Evolutionary conservation across 2,329 filamentous ascomycete species (phyloP).

Genomic region (Alternaria panax): DNA sequence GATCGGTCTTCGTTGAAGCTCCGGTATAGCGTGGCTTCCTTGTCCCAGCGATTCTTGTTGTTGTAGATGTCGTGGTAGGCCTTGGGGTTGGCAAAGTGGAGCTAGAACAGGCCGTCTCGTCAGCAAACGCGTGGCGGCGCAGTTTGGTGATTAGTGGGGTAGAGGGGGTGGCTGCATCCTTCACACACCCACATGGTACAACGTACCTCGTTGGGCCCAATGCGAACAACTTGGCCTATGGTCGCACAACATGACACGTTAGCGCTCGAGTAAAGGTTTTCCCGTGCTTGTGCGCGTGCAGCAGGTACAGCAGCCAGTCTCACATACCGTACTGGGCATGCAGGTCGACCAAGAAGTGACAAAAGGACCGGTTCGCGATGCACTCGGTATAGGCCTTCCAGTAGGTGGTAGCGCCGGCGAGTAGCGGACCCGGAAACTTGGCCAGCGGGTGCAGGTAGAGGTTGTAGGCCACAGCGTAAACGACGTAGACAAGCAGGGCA

Average conservation of each 20-base stretch:
- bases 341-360: slow-evolving; percentile 34
- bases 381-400: slow-evolving; percentile 44
- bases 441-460: slow-evolving; percentile 54
- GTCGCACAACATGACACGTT: neutral
- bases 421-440: slow-evolving; percentile 52
- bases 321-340: slow-evolving; percentile 38
- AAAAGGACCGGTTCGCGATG: slow-evolving; percentile 37
- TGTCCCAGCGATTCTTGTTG: slow-evolving; percentile 53
- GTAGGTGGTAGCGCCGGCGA: slow-evolving; percentile 31
- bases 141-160: neutral
- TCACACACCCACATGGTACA: neutral
- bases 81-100: slow-evolving; percentile 54
- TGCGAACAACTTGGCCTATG: slow-evolving; percentile 37
- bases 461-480: slow-evolving; percentile 40
- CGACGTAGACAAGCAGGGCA: slow-evolving; percentile 21
- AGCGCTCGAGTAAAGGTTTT: no score
- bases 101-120: slow-evolving; percentile 33
- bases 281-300: no score
- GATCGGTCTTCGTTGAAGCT: slow-evolving; percentile 53
- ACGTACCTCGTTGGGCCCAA: slow-evolving; percentile 36
- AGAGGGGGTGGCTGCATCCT: neutral
- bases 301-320: no score
- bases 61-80: slow-evolving; percentile 57
- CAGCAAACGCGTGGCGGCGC: slow-evolving; percentile 6
- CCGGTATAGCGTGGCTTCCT: slow-evolving; percentile 51